These are phyloP conservation scores for Colletotrichum tamarilloi DNA, from an alignment of 2,329 filamentous ascomycete species.

Conservation along the genomic window DNA sequence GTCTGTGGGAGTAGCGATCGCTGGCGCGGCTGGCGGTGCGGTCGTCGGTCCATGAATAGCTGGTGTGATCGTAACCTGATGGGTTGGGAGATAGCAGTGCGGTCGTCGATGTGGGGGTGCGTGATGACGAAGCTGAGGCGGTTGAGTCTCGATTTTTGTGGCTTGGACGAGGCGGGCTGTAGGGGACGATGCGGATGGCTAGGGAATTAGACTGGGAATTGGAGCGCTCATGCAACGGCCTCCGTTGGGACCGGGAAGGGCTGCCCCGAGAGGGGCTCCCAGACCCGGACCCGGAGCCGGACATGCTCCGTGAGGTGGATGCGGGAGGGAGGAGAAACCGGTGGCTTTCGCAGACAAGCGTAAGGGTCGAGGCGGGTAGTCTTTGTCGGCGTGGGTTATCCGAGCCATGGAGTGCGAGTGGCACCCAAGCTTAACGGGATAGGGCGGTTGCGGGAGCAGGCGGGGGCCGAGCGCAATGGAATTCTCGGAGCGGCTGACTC, in stretches of 20 bases:
- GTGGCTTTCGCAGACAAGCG: neutral
- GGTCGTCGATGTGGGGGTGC: constrained; percentile 26
- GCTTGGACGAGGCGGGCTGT: constrained; percentile 55
- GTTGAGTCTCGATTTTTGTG: constrained; percentile 31
- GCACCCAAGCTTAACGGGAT: neutral
- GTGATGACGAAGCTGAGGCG: constrained; percentile 35
- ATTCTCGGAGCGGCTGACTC: constrained; percentile 8
- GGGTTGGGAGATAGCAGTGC: constrained; percentile 24
- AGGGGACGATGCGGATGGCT: constrained; percentile 61
- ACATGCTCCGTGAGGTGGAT: constrained; percentile 37
- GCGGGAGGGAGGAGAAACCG: neutral
- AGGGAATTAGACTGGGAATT: constrained; percentile 54
- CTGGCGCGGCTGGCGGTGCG: constrained; percentile 21
- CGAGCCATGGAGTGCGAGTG: constrained; percentile 25
- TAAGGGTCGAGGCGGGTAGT: constrained; percentile 33
- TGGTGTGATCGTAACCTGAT: constrained; percentile 11
- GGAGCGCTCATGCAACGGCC: constrained; percentile 52
- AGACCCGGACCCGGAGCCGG: constrained; percentile 41
- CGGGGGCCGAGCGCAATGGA: neutral
- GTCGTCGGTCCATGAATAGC: constrained; percentile 20
- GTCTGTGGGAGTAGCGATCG: constrained; percentile 23
- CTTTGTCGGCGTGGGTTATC: neutral
- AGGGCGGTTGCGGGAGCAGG: neutral
- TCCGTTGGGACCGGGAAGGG: constrained; percentile 42
- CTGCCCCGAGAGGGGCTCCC: constrained; percentile 33